Conservation (phyloP, 2,329 filamentous ascomycete genomes). For the Fusarium xyrophilum region DNA sequence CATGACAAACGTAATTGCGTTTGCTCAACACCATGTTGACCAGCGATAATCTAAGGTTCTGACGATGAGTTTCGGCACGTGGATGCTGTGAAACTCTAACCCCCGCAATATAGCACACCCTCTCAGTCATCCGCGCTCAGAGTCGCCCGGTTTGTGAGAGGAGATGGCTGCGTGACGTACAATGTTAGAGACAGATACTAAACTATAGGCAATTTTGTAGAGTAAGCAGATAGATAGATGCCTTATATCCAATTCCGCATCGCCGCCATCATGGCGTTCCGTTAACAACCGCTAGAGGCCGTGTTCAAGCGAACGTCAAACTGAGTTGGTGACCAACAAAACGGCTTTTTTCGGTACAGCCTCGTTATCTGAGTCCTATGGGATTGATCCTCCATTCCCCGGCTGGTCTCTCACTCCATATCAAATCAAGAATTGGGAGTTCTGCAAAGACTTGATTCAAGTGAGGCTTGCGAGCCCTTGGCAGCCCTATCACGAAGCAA, state of each 20-base stretch:
- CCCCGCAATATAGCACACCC: slow-evolving; percentile 27
- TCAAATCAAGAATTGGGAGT: neutral
- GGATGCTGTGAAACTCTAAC: slow-evolving; percentile 19
- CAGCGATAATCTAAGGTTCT: slow-evolving; percentile 13
- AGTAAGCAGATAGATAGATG: slow-evolving; percentile 4
- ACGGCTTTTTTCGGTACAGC: slow-evolving; percentile 17
- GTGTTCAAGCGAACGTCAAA: slow-evolving; percentile 24
- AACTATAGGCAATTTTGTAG: slow-evolving; percentile 1
- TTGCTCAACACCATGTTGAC: slow-evolving; percentile 14
- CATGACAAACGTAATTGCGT: slow-evolving; percentile 26
- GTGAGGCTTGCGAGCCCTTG: slow-evolving; percentile 8
- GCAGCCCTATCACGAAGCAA: slow-evolving; percentile 12
- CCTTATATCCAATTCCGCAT: slow-evolving; percentile 1
- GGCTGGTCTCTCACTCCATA: neutral
- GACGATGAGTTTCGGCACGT: slow-evolving; percentile 6
- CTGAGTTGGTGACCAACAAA: neutral
- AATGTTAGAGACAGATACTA: neutral
- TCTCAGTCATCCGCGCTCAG: slow-evolving; percentile 8
- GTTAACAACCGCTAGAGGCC: slow-evolving; percentile 39
- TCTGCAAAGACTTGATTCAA: neutral
- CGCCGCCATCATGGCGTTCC: slow-evolving; percentile 18
- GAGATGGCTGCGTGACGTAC: slow-evolving; percentile 29
- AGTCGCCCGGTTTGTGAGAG: slow-evolving; percentile 25
- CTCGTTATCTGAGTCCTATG: slow-evolving; percentile 26
- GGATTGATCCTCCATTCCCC: slow-evolving; percentile 4